phyloP scores from a whole-genome alignment of 176 grass and related monocot species.

The Aegilops umbellulata region DNA sequence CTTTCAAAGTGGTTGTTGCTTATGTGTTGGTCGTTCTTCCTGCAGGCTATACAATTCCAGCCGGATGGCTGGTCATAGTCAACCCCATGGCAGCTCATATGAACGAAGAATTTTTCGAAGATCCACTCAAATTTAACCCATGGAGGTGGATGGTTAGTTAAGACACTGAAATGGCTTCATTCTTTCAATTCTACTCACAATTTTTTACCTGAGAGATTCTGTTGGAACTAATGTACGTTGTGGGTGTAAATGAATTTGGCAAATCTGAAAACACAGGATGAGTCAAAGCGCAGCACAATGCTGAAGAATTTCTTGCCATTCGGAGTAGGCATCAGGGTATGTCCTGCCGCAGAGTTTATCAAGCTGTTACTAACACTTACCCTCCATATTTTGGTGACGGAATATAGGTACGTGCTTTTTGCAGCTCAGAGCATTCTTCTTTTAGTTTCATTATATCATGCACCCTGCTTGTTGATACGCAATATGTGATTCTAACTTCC shows the following conservation, averaged over 20 bases:
- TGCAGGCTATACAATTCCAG: slow-evolving; percentile 14
- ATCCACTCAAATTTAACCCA: background rate
- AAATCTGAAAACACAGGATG: background rate
- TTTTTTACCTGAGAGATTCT: too few species aligned
- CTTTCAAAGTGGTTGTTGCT: background rate
- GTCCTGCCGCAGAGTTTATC: background rate
- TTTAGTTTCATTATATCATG: background rate
- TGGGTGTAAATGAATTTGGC: too few species aligned
- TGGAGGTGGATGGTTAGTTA: slow-evolving; percentile 9
- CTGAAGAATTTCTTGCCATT: background rate
- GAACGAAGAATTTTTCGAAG: background rate
- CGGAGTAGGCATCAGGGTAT: background rate
- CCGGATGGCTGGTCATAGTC: background rate
- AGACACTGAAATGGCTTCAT: background rate
- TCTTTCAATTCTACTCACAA: background rate
- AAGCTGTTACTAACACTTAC: background rate
- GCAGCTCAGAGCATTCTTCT: background rate
- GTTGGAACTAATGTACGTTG: too few species aligned
- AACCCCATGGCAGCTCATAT: slow-evolving; percentile 6
- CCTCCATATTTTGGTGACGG: background rate
- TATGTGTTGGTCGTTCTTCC: background rate
- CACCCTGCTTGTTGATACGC: background rate
- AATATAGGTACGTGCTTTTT: background rate
- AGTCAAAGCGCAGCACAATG: background rate
- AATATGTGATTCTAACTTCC: background rate